A percentile compares a stretch with the other conserved stretches of the same genome.
Evolutionary conservation across 2,329 filamentous ascomycete species (phyloP).

Genomic region (Zasmidium citrigriseum): DNA sequence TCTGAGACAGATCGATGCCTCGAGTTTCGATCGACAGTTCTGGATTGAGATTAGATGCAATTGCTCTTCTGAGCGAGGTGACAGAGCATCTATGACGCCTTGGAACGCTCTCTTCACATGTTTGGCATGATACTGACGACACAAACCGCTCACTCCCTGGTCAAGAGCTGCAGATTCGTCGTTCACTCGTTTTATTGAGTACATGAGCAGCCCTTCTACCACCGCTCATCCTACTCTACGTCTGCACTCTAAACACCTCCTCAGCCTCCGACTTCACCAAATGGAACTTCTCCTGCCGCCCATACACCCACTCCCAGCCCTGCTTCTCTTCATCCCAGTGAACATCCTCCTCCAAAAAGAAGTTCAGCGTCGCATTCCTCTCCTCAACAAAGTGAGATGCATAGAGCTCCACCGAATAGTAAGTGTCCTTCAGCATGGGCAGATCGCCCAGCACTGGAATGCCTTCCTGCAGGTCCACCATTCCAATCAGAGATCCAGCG

Average conservation of each 20-base stretch:
- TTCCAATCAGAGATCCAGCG: constrained; percentile 24
- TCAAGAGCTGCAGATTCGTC: not conserved
- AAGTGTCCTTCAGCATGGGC: constrained; percentile 19
- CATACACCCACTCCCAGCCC: constrained; percentile 23
- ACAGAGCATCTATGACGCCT: too few species aligned
- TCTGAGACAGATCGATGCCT: too few species aligned
- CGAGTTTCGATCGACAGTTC: too few species aligned
- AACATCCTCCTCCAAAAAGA: constrained; percentile 25
- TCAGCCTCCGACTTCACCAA: constrained; percentile 10
- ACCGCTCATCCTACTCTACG: not conserved
- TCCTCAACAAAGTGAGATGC: constrained; percentile 21
- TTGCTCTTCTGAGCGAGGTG: too few species aligned
- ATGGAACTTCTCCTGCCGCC: constrained; percentile 24
- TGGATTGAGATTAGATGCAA: too few species aligned
- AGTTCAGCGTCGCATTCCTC: constrained; percentile 18
- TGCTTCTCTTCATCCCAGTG: constrained; percentile 19
- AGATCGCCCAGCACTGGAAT: constrained; percentile 23
- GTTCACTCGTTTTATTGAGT: too few species aligned
- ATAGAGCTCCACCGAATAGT: constrained; percentile 23
- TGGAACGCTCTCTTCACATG: too few species aligned
- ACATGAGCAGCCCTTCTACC: not conserved
- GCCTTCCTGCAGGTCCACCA: constrained; percentile 22
- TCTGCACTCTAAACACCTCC: constrained; percentile 1
- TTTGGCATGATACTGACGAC: too few species aligned
- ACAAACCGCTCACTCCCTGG: not conserved